These are phyloP conservation scores for Teratosphaeriaceae sp. DNA, from an alignment of 2,329 filamentous ascomycete genomes.

Conservation along the genomic window DNA sequence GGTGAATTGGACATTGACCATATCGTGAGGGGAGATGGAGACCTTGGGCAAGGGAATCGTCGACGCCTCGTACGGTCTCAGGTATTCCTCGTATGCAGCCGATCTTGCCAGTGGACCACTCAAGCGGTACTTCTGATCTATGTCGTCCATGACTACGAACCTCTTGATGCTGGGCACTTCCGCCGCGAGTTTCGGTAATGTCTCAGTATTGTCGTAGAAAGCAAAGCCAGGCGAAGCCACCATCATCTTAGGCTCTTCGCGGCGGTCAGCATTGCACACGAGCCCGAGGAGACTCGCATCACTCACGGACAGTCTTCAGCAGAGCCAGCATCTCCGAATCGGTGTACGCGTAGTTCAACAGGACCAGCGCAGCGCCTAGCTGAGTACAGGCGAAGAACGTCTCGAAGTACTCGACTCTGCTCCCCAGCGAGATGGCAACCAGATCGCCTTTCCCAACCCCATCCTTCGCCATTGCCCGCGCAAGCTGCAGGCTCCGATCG, in stretches of 20 bases:
- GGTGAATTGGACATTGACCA: constrained; percentile 48
- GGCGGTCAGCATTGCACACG: constrained; percentile 1
- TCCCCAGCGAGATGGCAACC: constrained; percentile 25
- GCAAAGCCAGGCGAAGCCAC: constrained; percentile 62
- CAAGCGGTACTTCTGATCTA: constrained; percentile 19
- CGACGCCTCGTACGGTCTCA: constrained; percentile 13
- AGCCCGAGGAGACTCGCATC: not conserved
- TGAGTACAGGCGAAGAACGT: constrained; percentile 29
- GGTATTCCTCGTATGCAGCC: constrained; percentile 19
- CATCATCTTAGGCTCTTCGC: constrained; percentile 59
- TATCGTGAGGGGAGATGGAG: constrained; percentile 22
- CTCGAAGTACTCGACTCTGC: constrained; percentile 26
- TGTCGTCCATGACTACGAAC: constrained; percentile 47
- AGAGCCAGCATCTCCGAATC: constrained; percentile 61
- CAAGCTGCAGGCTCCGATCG: constrained; percentile 21
- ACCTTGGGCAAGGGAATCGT: constrained; percentile 15
- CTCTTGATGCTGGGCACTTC: constrained; percentile 37
- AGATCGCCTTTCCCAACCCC: constrained; percentile 23
- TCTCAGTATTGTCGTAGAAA: constrained; percentile 51
- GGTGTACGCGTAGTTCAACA: constrained; percentile 70
- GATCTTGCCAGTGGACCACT: constrained; percentile 12
- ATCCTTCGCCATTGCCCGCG: constrained; percentile 22
- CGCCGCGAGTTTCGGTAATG: constrained; percentile 44
- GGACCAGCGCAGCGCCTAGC: constrained; percentile 46
- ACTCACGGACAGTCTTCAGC: constrained; percentile 56